Base-by-base conservation (phyloP, 331 rosid species). In the Malus hybrid region DNA sequence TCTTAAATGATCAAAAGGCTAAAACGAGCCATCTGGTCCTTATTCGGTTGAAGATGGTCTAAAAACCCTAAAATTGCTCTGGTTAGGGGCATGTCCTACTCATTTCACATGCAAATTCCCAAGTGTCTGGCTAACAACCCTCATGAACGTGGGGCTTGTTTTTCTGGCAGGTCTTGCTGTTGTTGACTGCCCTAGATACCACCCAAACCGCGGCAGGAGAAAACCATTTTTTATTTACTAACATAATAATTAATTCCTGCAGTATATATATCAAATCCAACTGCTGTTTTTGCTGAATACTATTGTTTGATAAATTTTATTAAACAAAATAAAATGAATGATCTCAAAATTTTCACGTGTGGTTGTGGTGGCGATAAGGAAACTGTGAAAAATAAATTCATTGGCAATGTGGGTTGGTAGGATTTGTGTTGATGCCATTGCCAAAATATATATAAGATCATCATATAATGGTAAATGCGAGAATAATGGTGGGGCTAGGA, bases 31-130 rank as follows among this genome's bases (percentile, higher is more conserved):
- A 1, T 24, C 24, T 24, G 1, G 1, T 1, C 24, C 24, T 24
- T 24, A 1, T 24, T 24, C 1, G 24, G 24, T 24, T 24, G 24
- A 1, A 24, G 24, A 24, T 24, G 24, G 1, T 24, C 24, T 24
- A 24, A 59, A 46, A 33, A 28, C 48, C 46, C 27, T 69, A 52
- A 34, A 55, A 55, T 55, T 14, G 52, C 61, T 81, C 79, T 60
- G 62, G 68, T 79, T 74, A 56, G 72, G 67, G 86, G 57, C 85
- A 84, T 76, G 83, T 80, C 81, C 62, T 27, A 52, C 50, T 83
- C 66, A 27, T 10, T 11, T 64, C 59, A 76, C 73, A 52, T 57
- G 65, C 73, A 39, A 39, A 22, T 24, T 73, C 69, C 60, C 28
- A 15, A 61, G 12, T 8, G 42, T 24, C 60, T 10, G 48, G 57